Conservation (phyloP, 495 filamentous ascomycete genomes). For the Oleoguttula mirabilis region DNA sequence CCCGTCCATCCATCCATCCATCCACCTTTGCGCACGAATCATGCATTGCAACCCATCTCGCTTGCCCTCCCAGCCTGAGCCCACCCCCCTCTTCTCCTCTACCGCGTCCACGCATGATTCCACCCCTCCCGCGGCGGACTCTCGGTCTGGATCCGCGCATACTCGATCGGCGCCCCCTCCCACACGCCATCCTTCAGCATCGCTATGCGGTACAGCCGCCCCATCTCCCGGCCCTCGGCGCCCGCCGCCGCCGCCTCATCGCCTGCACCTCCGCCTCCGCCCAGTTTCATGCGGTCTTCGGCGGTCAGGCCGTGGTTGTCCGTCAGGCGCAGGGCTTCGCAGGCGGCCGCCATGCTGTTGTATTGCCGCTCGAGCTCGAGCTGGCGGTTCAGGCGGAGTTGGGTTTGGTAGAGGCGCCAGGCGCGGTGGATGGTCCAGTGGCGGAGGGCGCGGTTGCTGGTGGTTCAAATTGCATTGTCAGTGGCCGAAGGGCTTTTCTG, state of each 20-base stretch:
- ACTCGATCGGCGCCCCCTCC: constrained; percentile 68
- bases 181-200: constrained; percentile 78
- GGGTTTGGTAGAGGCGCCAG: constrained; percentile 60
- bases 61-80: neutral
- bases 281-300: constrained; percentile 29
- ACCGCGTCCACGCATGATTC: constrained; percentile 60
- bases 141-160: constrained; percentile 72
- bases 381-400: constrained; percentile 47
- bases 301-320: constrained; percentile 29
- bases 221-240: constrained; percentile 49
- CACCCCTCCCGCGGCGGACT: constrained; percentile 58
- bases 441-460: constrained; percentile 61
- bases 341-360: constrained; percentile 65
- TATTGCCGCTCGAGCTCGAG: constrained; percentile 60
- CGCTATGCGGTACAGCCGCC: constrained; percentile 68
- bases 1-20: no score
- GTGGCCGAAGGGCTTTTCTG: no score
- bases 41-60: neutral
- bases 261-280: constrained; percentile 48
- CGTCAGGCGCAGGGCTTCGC: constrained; percentile 58
- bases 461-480: neutral
- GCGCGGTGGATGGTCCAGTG: constrained; percentile 99
- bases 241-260: constrained; percentile 52
- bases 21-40: no score
- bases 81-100: no score